Evolutionary conservation across 169 alveolate species (phyloP), one percentile per base, ranked within the genome.

Genomic region (Babesia bovis): DNA sequence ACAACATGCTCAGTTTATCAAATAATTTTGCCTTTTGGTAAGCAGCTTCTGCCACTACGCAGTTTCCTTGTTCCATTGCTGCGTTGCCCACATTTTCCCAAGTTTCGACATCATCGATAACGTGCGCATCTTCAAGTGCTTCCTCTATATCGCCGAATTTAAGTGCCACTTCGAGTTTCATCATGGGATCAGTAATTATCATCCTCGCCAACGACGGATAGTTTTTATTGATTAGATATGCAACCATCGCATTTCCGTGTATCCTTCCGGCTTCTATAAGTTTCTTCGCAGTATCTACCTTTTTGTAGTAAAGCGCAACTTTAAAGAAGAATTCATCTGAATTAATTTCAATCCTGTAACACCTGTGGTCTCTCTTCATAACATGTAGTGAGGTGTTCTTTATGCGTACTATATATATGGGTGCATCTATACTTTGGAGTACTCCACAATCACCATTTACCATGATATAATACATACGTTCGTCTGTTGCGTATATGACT

Each of bases 41-140:
- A 47, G 96, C 91, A 59, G 90, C 84, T 84, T 95, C 98, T 15
- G 95, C 94, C 0, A 93, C 90, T 49, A 90, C 90, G 56, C 85
- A 87, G 70, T 92, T 91, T 0, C 97, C 97, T 78, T 78, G 59
- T 30, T 74, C 69, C 35, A 87, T 35, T 12, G 93, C 83, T 26
- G 82, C 91, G 4, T 59, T 71, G 17, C 93, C 89, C 71, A 87
- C 44, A 17, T 72, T 66, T 44, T 69, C 73, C 93, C 93, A 87
- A 4, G 78, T 66, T 10, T 73, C 91, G 44, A 36, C 23, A 45
- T 87, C 87, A 68, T 60, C 87, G 32, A 88, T 85, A 45, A 49
- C 65, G 51, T 68, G 76, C 6, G 92, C 91, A 26, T 84, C 90
- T 52, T 61, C 83, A 32, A 87, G 50, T 4, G 93, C 91, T 42